Base-by-base conservation (phyloP, 371 early-diverging fungal genomes). In the Mucor saturninus region DNA sequence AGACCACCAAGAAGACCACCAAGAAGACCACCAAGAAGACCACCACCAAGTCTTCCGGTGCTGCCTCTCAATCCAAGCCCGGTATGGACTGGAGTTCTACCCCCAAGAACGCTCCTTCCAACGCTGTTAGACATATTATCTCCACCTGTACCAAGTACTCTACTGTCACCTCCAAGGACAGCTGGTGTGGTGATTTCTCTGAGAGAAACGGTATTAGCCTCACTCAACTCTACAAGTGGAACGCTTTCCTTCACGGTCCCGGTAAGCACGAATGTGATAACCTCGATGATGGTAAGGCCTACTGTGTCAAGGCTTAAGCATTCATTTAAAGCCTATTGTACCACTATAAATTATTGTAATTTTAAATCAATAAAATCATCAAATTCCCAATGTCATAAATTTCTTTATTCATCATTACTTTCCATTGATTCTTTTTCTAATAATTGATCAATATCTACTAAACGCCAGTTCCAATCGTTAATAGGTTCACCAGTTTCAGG, bases 391-490 rank as follows among this genome's bases (percentile, higher is more conserved):
- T n/a, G 9, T 35, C 11, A 48, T 21, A n/a, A 21, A 15, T 11
- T 49, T 58, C 35, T 15, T 48, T 54, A 35, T 45, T 56, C 45
- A 30, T 60, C 30, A 32, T 70, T 56, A 38, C 61, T 54, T 35
- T 75, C 73, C 63, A 84, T 67, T 39, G 70, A 68, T 48, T 84
- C 84, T 63, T 81, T 79, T 57, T 81, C 84, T 62, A 86, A 60
- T 60, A 83, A 63, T 59, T 85, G 83, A 67, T 86, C 86, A 53
- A 86, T 76, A 65, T 86, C 86, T 5, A 77, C 71, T 28, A 86
- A 67, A 7, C 76, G 69, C 86, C 86, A 86, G 29, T 67, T 73
- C 86, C 86, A 86, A 48, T 83, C 76, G 39, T 80, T 81, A 8
- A 80, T 72, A 5, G 83, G 83, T 35, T 85, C 84, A 5, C 77